phyloP scores from a whole-genome alignment of 1,284 basidiomycete species.

The Ustilago xerochloae region DNA sequence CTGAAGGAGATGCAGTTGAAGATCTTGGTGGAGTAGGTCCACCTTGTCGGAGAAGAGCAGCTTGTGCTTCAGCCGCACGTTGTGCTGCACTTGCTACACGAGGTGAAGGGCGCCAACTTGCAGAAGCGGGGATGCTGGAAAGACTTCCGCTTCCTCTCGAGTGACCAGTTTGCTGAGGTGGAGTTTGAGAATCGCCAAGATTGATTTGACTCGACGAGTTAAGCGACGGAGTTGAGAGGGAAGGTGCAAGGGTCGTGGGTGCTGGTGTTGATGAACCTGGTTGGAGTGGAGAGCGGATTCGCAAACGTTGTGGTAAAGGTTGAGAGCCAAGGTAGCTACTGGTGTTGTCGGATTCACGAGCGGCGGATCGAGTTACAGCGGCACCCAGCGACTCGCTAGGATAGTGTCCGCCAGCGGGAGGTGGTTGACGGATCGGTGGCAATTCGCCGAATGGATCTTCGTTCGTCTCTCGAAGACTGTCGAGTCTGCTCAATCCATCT shows the following conservation, averaged over 20 bases:
- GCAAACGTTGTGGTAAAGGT: conserved; percentile 18
- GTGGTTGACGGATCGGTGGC: not conserved
- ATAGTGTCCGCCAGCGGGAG: conserved; percentile 30
- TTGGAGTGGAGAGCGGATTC: conserved; percentile 35
- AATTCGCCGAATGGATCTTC: conserved; percentile 27
- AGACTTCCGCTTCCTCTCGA: conserved; percentile 4
- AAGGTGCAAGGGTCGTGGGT: conserved; percentile 22
- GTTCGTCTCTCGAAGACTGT: conserved; percentile 33
- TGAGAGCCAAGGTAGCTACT: conserved; percentile 8
- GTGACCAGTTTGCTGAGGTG: not conserved
- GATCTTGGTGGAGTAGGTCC: conserved; percentile 25
- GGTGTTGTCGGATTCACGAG: conserved; percentile 1
- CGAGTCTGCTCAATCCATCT: conserved; percentile 21
- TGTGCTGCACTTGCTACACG: conserved; percentile 35
- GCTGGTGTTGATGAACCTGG: conserved; percentile 24
- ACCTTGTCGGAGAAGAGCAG: conserved; percentile 10
- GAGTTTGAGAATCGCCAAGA: not conserved
- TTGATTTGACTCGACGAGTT: conserved; percentile 1
- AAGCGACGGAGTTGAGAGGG: conserved; percentile 30
- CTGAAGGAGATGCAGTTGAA: conserved; percentile 9
- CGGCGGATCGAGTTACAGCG: conserved; percentile 33
- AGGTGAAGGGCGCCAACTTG: conserved; percentile 43
- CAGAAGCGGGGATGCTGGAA: conserved; percentile 25
- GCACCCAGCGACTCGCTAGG: conserved; percentile 43
- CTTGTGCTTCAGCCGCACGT: conserved; percentile 35